Percentiles rank a stretch among this genome's conserved stretches.
These are phyloP conservation scores for Apiospora kogelbergensis DNA, from an alignment of 2,329 filamentous ascomycete species.

Conservation along the genomic window DNA sequence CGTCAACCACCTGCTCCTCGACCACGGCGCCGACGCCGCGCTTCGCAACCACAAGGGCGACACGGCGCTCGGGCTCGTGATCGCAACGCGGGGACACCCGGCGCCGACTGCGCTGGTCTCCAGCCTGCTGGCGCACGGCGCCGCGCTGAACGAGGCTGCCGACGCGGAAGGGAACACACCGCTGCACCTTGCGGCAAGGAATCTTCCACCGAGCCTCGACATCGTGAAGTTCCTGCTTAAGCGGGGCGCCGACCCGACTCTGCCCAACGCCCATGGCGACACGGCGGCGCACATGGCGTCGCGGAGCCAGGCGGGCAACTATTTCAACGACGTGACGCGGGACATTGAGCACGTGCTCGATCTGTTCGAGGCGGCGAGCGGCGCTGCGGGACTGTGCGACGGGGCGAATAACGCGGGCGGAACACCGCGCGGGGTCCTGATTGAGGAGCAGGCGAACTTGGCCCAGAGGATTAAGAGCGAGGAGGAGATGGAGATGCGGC, in stretches of 20 bases:
- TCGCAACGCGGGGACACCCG: background rate
- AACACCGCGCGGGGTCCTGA: background rate
- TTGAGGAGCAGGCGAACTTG: background rate
- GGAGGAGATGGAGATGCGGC: too few relatives aligned
- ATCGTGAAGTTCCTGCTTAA: background rate
- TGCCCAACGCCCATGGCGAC: background rate
- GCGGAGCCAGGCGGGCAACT: background rate
- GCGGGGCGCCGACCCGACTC: background rate
- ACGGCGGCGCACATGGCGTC: background rate
- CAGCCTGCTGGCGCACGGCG: background rate
- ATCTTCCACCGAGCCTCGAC: background rate
- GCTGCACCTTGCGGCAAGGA: background rate
- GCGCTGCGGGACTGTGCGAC: background rate
- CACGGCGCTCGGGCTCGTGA: background rate
- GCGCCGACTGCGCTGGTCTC: background rate
- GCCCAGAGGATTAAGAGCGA: background rate
- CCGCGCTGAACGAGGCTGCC: background rate
- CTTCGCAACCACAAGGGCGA: background rate
- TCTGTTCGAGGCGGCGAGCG: background rate
- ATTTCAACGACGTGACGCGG: background rate
- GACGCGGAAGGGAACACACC: background rate
- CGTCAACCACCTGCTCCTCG: background rate
- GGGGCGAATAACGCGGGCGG: background rate
- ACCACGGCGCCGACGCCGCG: background rate
- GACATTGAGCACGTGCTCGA: background rate